phyloP scores from a whole-genome alignment of 2,329 filamentous ascomycete species.

The Ascochyta lentis region DNA sequence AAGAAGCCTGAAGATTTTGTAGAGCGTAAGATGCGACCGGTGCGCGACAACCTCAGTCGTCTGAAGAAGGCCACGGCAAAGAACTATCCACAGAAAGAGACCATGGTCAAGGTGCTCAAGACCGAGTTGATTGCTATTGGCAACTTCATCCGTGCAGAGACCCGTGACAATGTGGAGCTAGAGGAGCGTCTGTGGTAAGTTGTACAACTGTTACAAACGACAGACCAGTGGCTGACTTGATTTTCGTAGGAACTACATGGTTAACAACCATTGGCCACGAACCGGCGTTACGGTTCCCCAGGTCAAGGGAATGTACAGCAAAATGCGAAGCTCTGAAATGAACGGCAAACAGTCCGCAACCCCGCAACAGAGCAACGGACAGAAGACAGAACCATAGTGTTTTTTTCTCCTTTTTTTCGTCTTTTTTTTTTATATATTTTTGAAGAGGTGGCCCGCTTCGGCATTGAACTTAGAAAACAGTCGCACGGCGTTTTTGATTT shows the following conservation, averaged over 20 bases:
- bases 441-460: slow-evolving; percentile 12
- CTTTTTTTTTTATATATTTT: background rate
- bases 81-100: slow-evolving; percentile 67
- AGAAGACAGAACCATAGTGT: slow-evolving; percentile 30
- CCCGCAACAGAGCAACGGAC: slow-evolving; percentile 32
- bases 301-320: slow-evolving; percentile 49
- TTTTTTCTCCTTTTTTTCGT: background rate
- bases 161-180: slow-evolving; percentile 52
- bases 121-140: slow-evolving; percentile 67
- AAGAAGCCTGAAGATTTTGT: slow-evolving; percentile 56
- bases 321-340: slow-evolving; percentile 43
- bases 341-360: slow-evolving; percentile 33
- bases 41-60: slow-evolving; percentile 65
- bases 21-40: slow-evolving; percentile 62
- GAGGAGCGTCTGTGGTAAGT: slow-evolving; percentile 62
- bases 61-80: slow-evolving; percentile 68
- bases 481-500: slow-evolving; percentile 30
- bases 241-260: slow-evolving; percentile 42
- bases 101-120: slow-evolving; percentile 67
- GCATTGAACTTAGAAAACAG: slow-evolving; percentile 6
- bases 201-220: background rate
- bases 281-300: slow-evolving; percentile 37
- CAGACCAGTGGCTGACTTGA: slow-evolving; percentile 26
- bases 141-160: slow-evolving; percentile 63
- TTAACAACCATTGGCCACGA: slow-evolving; percentile 49